Evolutionary conservation across 2,329 filamentous ascomycete genomes (phyloP).

Genomic region (Ceratocystis ficicola): DNA sequence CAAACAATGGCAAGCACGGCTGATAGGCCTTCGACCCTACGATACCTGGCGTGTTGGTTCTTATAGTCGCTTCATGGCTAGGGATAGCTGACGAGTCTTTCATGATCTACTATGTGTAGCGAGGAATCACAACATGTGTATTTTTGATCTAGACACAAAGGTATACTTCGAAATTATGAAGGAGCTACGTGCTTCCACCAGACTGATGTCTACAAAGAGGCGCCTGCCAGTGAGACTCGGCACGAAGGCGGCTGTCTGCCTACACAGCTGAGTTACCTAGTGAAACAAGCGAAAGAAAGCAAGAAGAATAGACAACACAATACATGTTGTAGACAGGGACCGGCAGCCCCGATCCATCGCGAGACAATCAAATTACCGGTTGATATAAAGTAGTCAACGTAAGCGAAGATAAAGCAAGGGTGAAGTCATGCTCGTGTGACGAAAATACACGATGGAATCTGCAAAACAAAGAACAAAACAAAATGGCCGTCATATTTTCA

Average conservation of each 20-base stretch:
- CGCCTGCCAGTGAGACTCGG: neutral
- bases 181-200: no score
- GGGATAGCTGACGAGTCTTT: neutral
- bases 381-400: neutral
- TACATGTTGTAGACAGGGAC: neutral
- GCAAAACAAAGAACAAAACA: no score
- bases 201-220: neutral
- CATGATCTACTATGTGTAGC: neutral
- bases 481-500: no score
- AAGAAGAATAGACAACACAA: neutral
- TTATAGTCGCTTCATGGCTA: no score
- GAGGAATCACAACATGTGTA: neutral
- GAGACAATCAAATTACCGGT: neutral
- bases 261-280: neutral
- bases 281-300: neutral
- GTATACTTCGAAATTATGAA: neutral
- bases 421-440: neutral
- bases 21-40: no score
- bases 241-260: neutral
- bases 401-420: neutral
- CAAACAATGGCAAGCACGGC: no score
- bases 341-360: neutral
- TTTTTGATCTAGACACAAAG: neutral
- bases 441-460: no score
- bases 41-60: no score